phyloP scores from a whole-genome alignment of 352 stramenopile species.

The Pelagophyceae sp. region DNA sequence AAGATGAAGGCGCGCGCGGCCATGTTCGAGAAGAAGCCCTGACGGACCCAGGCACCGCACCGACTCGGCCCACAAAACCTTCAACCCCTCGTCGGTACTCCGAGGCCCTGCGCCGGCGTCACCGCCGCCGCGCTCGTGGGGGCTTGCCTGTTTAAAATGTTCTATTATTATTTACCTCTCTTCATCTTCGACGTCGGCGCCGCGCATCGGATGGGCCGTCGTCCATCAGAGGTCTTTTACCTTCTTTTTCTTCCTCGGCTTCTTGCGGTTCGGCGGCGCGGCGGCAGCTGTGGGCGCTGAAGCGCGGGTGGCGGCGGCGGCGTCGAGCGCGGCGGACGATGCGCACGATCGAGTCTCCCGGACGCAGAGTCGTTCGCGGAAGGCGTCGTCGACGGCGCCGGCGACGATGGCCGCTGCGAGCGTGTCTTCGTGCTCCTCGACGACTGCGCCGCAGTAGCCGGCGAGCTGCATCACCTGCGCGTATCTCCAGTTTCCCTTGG shows the following conservation, averaged over 20 bases:
- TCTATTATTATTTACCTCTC: too few species aligned
- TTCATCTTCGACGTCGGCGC: too few species aligned
- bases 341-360: too few species aligned
- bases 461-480: not conserved
- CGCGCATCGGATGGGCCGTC: too few species aligned
- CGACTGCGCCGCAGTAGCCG: not conserved
- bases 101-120: too few species aligned
- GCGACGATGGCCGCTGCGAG: not conserved
- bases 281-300: not conserved
- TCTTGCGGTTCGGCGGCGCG: not conserved
- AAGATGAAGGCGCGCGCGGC: not conserved
- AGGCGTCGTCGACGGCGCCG: not conserved
- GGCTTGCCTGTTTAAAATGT: too few species aligned
- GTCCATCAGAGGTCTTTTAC: not conserved
- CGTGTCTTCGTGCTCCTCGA: constrained; percentile 7
- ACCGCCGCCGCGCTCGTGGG: too few species aligned
- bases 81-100: too few species aligned
- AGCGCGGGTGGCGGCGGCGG: not conserved
- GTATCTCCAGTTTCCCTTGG: too few species aligned
- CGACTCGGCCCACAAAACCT: too few species aligned
- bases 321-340: not conserved
- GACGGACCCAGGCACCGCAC: too few species aligned
- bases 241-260: not conserved
- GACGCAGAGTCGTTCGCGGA: too few species aligned
- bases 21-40: not conserved